Evolutionary conservation across 2,329 filamentous ascomycete species (phyloP), one percentile per base, ranked within the genome.

Genomic region (Hysterium pulicare): DNA sequence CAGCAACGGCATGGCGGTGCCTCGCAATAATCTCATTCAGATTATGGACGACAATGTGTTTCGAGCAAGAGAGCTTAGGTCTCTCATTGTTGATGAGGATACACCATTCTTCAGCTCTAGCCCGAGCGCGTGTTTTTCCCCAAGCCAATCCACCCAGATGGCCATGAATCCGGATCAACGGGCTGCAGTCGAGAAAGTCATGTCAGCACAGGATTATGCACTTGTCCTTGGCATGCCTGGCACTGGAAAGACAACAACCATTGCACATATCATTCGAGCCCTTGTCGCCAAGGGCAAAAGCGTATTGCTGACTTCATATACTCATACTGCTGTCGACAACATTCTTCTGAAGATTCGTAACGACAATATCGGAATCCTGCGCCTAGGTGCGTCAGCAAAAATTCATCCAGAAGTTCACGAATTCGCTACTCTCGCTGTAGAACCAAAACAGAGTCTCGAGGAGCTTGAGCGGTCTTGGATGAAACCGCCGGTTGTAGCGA

Each of bases 191-290:
- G 80, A 89, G 54, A 97, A 96, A 67, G 91, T 98, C 30, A 94
- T 98, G 86, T 89, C 86, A 57, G 91, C 93, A 3, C 81, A 87
- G 53, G 90, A 98, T 69, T 98, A 97, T 66, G 91, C 93, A 6
- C 76, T 98, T n/a, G 90, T 98, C 10, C 79, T 98, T 16, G 93
- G 93, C 21, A 98, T 98, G 93, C 93, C 93, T 2, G 93, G 93
- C 6, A 98, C 93, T 0, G 93, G 93, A 44, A 98, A 98, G 68
- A 98, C 93, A 2, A 98, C 93, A 0, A 98, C 93, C 0, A 97
- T 98, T 58, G 90, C 91, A 4, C 90, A 97, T 62, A 96, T 98
- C 54, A 97, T 98, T 57, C 84, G 88, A 33, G 88, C 91, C 1
- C 75, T 98, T 22, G 85, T 93, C 4, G 82, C 85, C 0, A 87